Conservation (phyloP, 2,329 filamentous ascomycete genomes). For the Epichloe sylvatica region DNA sequence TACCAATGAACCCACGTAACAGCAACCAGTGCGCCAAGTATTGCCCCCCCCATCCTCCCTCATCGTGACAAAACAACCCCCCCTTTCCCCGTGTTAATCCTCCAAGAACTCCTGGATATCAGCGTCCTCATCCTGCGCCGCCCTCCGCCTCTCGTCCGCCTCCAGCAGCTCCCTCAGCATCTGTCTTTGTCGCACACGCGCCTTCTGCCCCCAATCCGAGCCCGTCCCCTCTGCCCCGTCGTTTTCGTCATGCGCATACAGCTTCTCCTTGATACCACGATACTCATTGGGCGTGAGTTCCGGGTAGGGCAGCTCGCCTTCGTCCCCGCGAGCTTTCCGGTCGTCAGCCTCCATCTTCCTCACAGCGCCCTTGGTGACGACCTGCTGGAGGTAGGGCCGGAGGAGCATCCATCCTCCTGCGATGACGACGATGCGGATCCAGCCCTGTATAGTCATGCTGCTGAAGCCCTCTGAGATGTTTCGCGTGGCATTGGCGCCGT, state of each 20-base stretch:
- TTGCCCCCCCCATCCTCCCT: neutral
- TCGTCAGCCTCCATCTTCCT: slow-evolving; percentile 48
- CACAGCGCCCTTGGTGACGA: slow-evolving; percentile 49
- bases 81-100: slow-evolving; percentile 18
- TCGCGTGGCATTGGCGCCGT: slow-evolving; percentile 26
- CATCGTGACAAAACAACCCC: neutral
- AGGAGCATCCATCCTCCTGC: slow-evolving; percentile 61
- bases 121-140: slow-evolving; percentile 55
- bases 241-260: slow-evolving; percentile 38
- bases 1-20: no score
- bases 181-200: slow-evolving; percentile 52
- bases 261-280: slow-evolving; percentile 40
- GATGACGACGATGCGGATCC: slow-evolving; percentile 57
- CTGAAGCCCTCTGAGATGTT: slow-evolving; percentile 37
- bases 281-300: slow-evolving; percentile 52
- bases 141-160: slow-evolving; percentile 44
- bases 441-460: slow-evolving; percentile 37
- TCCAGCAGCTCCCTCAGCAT: slow-evolving; percentile 52
- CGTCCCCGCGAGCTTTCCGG: slow-evolving; percentile 20
- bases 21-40: neutral
- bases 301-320: slow-evolving; percentile 11
- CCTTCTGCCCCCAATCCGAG: slow-evolving; percentile 56
- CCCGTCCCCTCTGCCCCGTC: slow-evolving; percentile 31
- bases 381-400: slow-evolving; percentile 59
- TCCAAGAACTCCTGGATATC: slow-evolving; percentile 61